A percentile compares a stretch with the other conserved stretches of the same genome.
Evolutionary conservation across 108 stramenopile species (phyloP).

Genomic region (Pelagomonas calceolata): DNA sequence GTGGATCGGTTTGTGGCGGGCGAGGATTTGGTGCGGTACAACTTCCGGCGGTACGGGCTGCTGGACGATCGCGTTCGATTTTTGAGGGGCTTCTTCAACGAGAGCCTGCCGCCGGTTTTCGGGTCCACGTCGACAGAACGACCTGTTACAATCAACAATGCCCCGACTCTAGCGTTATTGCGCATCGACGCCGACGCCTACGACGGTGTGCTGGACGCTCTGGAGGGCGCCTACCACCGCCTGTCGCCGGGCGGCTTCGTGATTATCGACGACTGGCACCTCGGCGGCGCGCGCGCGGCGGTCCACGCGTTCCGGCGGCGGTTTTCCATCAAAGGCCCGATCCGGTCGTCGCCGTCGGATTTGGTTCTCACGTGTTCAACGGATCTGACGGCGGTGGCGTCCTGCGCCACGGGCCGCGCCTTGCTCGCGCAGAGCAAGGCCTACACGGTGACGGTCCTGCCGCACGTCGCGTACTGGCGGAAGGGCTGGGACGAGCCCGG

Average conservation of each 20-base stretch:
- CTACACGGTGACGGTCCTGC: not conserved
- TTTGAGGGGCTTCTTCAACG: constrained; percentile 2
- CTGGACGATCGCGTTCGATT: not conserved
- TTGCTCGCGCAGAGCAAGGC: not conserved
- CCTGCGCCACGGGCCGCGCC: not conserved
- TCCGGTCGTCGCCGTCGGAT: not conserved
- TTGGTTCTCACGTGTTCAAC: not conserved
- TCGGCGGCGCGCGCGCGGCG: not conserved
- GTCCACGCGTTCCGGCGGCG: not conserved
- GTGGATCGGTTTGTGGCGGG: not conserved
- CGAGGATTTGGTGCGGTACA: not conserved
- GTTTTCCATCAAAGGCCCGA: not conserved
- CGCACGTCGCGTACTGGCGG: not conserved
- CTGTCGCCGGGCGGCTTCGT: not conserved
- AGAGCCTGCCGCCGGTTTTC: not conserved
- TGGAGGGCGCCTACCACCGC: not conserved
- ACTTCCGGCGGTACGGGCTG: not conserved
- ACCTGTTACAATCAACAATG: not conserved
- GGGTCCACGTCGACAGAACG: not conserved
- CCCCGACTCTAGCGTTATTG: not conserved
- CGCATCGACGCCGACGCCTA: constrained; percentile 3
- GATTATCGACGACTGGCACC: constrained; percentile 6
- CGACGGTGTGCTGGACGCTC: not conserved
- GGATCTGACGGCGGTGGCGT: not conserved
- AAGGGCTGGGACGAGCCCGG: not conserved